Conservation (phyloP, 2,329 filamentous ascomycete species). For the Aspergillus sp. region DNA sequence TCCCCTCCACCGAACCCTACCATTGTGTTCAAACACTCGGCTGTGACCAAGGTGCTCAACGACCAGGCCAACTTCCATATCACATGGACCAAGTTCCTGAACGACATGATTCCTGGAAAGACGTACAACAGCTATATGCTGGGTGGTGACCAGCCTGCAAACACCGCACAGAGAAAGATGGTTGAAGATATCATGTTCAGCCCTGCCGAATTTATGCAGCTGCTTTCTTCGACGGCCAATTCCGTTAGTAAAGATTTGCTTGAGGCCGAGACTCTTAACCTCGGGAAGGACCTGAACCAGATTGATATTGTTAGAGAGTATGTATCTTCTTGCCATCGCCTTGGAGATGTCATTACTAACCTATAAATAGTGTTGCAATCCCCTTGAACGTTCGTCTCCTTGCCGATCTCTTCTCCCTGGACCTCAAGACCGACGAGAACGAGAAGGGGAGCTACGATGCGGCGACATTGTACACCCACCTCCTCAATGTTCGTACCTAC, state of each 20-base stretch:
- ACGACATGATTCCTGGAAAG: constrained; percentile 14
- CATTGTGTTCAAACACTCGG: constrained; percentile 12
- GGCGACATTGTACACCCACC: constrained; percentile 47
- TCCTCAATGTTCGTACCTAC: constrained; percentile 42
- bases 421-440: constrained; percentile 21
- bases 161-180: constrained; percentile 12
- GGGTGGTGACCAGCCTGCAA: constrained; percentile 11
- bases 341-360: background rate
- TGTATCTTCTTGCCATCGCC: background rate
- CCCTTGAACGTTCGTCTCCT: constrained; percentile 20
- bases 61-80: constrained; percentile 18
- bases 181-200: constrained; percentile 14
- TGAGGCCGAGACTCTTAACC: constrained; percentile 13
- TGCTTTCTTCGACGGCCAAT: constrained; percentile 11
- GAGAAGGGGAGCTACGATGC: constrained; percentile 37
- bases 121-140: constrained; percentile 13
- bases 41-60: constrained; percentile 12
- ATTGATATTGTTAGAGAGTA: constrained; percentile 19
- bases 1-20: constrained; percentile 12
- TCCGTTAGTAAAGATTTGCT: constrained; percentile 14
- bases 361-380: constrained; percentile 12
- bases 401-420: constrained; percentile 18
- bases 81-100: constrained; percentile 15
- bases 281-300: constrained; percentile 14
- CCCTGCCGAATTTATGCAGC: constrained; percentile 13